These are phyloP conservation scores for Phlyctochytrium planicorne DNA, from an alignment of 192 early-diverging fungal species.

Conservation along the genomic window DNA sequence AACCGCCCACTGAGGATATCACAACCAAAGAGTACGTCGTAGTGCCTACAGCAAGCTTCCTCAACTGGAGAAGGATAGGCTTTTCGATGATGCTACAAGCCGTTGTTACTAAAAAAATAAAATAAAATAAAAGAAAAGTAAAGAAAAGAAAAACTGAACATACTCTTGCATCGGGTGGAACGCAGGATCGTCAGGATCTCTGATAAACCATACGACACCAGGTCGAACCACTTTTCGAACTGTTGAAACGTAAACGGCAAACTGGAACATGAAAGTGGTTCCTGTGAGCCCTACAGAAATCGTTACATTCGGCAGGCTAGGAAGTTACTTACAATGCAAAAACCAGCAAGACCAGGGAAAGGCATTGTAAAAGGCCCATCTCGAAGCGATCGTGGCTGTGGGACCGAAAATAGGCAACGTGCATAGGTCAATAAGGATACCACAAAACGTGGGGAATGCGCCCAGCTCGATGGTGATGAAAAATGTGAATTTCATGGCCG, in stretches of 20 bases:
- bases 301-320: background rate
- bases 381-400: conserved; percentile 53
- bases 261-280: conserved; percentile 91
- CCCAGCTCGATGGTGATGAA: conserved; percentile 88
- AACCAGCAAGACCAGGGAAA: conserved; percentile 69
- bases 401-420: conserved; percentile 75
- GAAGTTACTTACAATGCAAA: conserved; percentile 62
- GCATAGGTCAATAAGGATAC: conserved; percentile 78
- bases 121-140: too few species aligned
- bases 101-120: background rate
- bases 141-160: too few species aligned
- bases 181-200: conserved; percentile 93
- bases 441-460: conserved; percentile 85
- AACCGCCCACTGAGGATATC: conserved; percentile 68
- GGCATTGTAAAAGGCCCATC: conserved; percentile 56
- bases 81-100: conserved; percentile 66
- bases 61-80: conserved; percentile 69
- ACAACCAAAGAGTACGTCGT: conserved; percentile 85
- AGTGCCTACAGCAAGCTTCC: conserved; percentile 78
- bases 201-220: conserved; percentile 98
- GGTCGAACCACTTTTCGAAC: conserved; percentile 83
- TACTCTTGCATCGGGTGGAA: conserved; percentile 89
- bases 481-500: conserved; percentile 67
- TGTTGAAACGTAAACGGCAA: conserved; percentile 81
- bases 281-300: conserved; percentile 70